Conservation (phyloP, 129 eudicot genomes). For the Calendula officinalis region DNA sequence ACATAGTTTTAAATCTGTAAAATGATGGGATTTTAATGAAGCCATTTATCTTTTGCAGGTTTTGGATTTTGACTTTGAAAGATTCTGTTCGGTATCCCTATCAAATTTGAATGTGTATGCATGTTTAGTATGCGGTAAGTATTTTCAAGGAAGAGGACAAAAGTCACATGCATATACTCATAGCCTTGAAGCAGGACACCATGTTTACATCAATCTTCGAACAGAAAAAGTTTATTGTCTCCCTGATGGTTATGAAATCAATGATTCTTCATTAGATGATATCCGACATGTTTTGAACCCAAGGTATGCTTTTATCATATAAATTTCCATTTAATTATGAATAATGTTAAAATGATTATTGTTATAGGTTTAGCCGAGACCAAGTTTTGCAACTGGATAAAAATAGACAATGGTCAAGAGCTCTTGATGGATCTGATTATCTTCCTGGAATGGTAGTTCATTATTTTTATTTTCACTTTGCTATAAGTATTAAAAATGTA, state of each 20-base stretch:
- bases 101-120: slow-evolving; percentile 81
- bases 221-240: slow-evolving; percentile 81
- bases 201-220: slow-evolving; percentile 71
- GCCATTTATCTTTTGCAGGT: slow-evolving; percentile 45
- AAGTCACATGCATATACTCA: slow-evolving; percentile 87
- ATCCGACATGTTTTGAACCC: slow-evolving; percentile 77
- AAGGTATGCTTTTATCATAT: too few relatives aligned
- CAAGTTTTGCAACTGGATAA: slow-evolving; percentile 66
- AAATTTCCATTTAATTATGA: too few relatives aligned
- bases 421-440: slow-evolving; percentile 88
- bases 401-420: slow-evolving; percentile 79
- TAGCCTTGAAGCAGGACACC: slow-evolving; percentile 89
- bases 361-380: slow-evolving; percentile 49
- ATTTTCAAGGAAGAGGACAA: slow-evolving; percentile 80
- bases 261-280: slow-evolving; percentile 77
- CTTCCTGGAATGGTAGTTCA: slow-evolving; percentile 78
- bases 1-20: too few relatives aligned
- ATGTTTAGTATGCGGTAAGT: slow-evolving; percentile 84
- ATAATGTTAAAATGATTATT: too few relatives aligned
- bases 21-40: too few relatives aligned
- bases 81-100: slow-evolving; percentile 73
- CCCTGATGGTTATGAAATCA: slow-evolving; percentile 88
- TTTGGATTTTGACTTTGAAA: slow-evolving; percentile 65
- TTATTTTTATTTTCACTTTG: not conserved
- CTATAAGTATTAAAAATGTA: not conserved